Conservation (phyloP, 2,329 filamentous ascomycete species). For the Xylaria sp. region DNA sequence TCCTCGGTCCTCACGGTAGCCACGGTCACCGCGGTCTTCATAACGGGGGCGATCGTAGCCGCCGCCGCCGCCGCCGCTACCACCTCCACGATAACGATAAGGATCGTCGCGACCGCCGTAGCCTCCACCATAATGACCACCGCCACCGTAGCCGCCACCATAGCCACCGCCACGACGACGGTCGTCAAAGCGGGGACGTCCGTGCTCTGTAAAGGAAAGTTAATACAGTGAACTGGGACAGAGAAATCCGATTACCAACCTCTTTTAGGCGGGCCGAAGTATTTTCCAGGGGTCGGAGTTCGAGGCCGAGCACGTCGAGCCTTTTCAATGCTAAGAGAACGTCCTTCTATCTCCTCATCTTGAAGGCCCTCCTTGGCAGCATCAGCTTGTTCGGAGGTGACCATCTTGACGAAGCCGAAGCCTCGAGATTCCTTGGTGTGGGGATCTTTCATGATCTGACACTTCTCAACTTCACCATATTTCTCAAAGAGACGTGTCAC, state of each 20-base stretch:
- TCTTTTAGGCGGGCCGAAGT: conserved; percentile 97
- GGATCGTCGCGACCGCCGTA: conserved; percentile 62
- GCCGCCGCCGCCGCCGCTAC: no score
- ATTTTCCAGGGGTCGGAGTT: conserved; percentile 97
- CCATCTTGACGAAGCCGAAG: conserved; percentile 99
- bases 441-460: conserved; percentile 99
- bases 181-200: conserved; percentile 50
- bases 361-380: conserved; percentile 96
- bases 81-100: conserved; percentile 64
- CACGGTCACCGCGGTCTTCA: conserved; percentile 51
- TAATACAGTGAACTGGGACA: conserved; percentile 16
- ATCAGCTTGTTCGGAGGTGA: conserved; percentile 91
- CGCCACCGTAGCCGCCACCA: conserved; percentile 51
- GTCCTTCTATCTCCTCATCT: conserved; percentile 92
- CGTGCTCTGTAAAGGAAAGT: conserved; percentile 43
- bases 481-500: conserved; percentile 97
- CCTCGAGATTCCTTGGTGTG: conserved; percentile 98
- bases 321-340: conserved; percentile 98
- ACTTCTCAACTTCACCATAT: conserved; percentile 98
- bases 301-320: conserved; percentile 92
- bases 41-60: conserved; percentile 48
- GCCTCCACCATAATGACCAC: conserved; percentile 40
- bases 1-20: conserved; percentile 51
- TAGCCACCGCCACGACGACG: conserved; percentile 53
- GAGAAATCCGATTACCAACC: conserved; percentile 62